Base-by-base conservation (phyloP, 2,329 filamentous ascomycete species). In the Penicillium sclerotiorum region DNA sequence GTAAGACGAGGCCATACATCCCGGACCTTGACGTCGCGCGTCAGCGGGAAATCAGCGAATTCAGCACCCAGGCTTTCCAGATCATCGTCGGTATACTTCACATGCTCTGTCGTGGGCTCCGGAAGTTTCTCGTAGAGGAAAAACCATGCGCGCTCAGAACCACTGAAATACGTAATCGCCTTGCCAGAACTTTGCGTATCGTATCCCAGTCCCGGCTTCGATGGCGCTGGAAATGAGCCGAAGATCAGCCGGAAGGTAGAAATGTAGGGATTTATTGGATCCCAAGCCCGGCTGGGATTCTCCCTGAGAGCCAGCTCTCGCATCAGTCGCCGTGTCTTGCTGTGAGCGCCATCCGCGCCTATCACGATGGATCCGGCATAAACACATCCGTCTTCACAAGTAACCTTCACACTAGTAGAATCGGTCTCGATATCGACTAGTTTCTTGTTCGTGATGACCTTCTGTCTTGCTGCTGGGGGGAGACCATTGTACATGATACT, bases 111-210 rank as follows among this genome's bases (percentile, higher is more conserved):
- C 1, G 66, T 68, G 13, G 62, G 58, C 25, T 53, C 12, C 0
- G 58, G 42, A 1, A 73, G 55, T 40, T 62, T 65, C 41, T 73
- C 62, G 39, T 70, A 73, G 1, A 71, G 43, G 30, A 70, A 67
- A 5, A 72, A 40, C 64, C 67, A 71, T 2, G 54, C 58, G 4
- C 61, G 57, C 0, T 70, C 60, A 5, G 48, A 47, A 7, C 67
- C 66, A 5, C 58, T 60, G 7, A 73, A 50, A 32, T 64, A 60
- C 62, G 68, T 65, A 30, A 61, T 49, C 0, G 70, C 62, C 12
- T 46, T 52, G 5, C 42, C 49, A 7, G 40, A 17, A 5, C 35
- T 35, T 22, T 59, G 54, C 9, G 39, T 47, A 9, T 57, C 56
- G 17, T 50, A 55, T 4, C 45, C 47, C 17, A 45, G 36, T 5